Evolutionary conservation across 352 stramenopile genomes (phyloP).

Genomic region (Globisporangium barbulae): DNA sequence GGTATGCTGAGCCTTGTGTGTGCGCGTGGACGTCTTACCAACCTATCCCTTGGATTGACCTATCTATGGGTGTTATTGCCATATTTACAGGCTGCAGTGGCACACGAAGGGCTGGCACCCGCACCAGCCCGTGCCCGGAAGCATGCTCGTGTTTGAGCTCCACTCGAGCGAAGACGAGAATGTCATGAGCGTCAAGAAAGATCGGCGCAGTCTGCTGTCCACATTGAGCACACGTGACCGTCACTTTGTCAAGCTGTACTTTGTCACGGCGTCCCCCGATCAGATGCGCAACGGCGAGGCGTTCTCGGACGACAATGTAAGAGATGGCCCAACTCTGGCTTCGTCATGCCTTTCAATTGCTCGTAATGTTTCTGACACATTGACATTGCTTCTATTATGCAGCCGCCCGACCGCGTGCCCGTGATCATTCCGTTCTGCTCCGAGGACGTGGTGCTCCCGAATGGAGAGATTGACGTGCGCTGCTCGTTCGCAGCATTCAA

Average conservation of each 20-base stretch:
- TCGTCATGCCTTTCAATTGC: not conserved
- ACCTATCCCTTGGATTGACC: not conserved
- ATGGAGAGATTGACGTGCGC: conserved; percentile 42
- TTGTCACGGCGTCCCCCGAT: conserved; percentile 59
- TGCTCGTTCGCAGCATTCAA: conserved; percentile 72
- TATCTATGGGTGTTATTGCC: not conserved
- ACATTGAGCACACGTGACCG: conserved; percentile 18
- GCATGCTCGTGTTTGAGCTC: conserved; percentile 80
- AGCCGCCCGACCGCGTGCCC: conserved; percentile 60
- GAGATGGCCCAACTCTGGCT: not conserved
- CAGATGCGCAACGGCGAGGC: conserved; percentile 65
- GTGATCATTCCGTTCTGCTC: conserved; percentile 72
- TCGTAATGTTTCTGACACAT: conserved; percentile 2
- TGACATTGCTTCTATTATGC: not conserved
- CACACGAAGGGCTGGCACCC: conserved; percentile 66
- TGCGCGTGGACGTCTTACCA: not conserved
- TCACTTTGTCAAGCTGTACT: conserved; percentile 71
- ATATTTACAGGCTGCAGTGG: conserved; percentile 52
- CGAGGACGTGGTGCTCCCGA: conserved; percentile 43
- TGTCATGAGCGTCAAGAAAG: conserved; percentile 22
- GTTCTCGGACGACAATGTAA: conserved; percentile 57
- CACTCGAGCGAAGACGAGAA: conserved; percentile 30
- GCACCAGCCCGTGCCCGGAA: conserved; percentile 62
- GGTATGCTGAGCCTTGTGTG: conserved; percentile 24
- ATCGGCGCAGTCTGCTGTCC: not conserved